Base-by-base conservation (phyloP, 2,329 filamentous ascomycete species). In the Fusarium subtropicale region DNA sequence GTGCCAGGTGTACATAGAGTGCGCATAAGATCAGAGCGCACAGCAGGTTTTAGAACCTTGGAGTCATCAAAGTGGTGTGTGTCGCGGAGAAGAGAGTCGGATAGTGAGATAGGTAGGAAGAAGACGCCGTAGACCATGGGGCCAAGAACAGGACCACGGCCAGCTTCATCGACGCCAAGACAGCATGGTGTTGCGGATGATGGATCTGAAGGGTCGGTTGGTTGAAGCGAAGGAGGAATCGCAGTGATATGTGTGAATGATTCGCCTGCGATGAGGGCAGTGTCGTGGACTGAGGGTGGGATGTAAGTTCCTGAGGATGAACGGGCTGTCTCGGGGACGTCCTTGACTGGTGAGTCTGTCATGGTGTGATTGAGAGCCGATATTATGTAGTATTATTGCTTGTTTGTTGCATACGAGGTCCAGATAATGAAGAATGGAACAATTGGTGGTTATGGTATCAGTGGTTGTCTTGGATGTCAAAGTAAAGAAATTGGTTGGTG, bases 11-110 rank as follows among this genome's bases (percentile, higher is more conserved):
- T 91, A 83, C 93, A 97, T 46, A 97, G 87, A 4, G 85, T 85
- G 41, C 81, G 78, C 86, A 91, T 87, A 15, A 98, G 87, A 11
- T 85, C 80, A 16, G 92, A 90, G 69, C 95, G 93, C 38, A 95
- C 88, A n/a, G 85, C 82, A 0, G 94, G 88, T 0, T 92, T 97
- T 39, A 98, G 88, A 7, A 94, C 92, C 82, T 98, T 98, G 78
- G 92, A 97, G 84, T 98, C 95, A 84, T 97, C 92, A 81, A 97
- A 97, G 83, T 91, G 92, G 82, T 97, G 91, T 6, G 89, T 88
- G 36, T 88, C 81, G 53, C 92, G 91, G 24, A 98, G 89, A 30
- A 97, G 88, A 2, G 91, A 86, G 76, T 91, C 89, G 28, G 90
- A 87, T 30, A 89, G 83, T 0, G 89, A 85, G 3, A 92, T 79